These are phyloP conservation scores for Candida nonsorbophila DNA, from an alignment of 805 yeast species.

Conservation along the genomic window DNA sequence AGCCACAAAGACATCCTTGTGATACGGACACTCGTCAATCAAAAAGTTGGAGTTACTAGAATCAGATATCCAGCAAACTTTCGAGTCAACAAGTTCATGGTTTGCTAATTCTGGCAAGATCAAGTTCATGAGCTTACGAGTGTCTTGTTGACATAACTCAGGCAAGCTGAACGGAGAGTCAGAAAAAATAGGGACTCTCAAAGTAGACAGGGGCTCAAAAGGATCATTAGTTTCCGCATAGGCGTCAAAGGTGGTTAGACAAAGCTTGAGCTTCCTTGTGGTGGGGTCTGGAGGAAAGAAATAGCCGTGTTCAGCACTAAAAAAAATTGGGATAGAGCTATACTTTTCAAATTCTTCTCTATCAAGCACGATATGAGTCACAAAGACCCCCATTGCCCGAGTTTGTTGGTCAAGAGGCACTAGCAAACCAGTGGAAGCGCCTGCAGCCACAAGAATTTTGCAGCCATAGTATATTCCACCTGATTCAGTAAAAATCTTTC, in stretches of 20 bases:
- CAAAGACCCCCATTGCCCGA: constrained; percentile 30
- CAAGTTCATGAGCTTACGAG: constrained; percentile 6
- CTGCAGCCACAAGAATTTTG: constrained; percentile 27
- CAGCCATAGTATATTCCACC: constrained; percentile 24
- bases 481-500: constrained; percentile 5
- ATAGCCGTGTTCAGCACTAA: constrained; percentile 39
- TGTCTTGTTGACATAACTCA: constrained; percentile 6
- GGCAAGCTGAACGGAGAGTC: constrained; percentile 11
- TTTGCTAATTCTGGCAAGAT: constrained; percentile 10
- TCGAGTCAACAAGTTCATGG: constrained; percentile 8
- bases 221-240: constrained; percentile 9
- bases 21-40: constrained; percentile 32
- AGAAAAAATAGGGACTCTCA: constrained; percentile 10
- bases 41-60: constrained; percentile 36
- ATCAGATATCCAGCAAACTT: constrained; percentile 21
- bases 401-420: constrained; percentile 22
- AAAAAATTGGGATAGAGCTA: constrained; percentile 36
- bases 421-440: constrained; percentile 32
- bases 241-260: constrained; percentile 12
- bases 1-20: constrained; percentile 29
- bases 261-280: constrained; percentile 26
- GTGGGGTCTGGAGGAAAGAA: constrained; percentile 42
- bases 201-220: constrained; percentile 8
- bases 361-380: constrained; percentile 30
- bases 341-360: constrained; percentile 29